These are phyloP conservation scores for Aspergillus pseudoviridinutans DNA, from an alignment of 2,329 filamentous ascomycete genomes.

Conservation along the genomic window DNA sequence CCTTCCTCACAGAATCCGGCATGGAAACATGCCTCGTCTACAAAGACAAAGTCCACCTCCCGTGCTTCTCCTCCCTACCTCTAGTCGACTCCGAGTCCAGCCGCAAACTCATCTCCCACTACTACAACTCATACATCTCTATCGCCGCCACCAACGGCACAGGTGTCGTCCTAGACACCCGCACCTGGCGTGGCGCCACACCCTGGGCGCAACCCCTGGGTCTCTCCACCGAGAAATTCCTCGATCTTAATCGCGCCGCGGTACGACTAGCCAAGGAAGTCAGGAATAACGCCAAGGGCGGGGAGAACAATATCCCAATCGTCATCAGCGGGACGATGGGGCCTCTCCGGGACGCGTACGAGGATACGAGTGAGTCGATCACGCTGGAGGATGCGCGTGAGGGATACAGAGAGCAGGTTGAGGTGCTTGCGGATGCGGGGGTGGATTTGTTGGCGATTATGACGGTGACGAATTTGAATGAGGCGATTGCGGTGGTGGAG, in stretches of 20 bases:
- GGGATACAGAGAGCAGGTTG: constrained; percentile 1
- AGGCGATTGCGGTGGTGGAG: constrained; percentile 5
- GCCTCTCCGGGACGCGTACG: constrained; percentile 4
- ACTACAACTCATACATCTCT: constrained; percentile 1
- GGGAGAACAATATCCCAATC: background rate
- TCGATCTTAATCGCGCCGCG: background rate
- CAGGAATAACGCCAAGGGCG: background rate
- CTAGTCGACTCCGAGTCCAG: background rate
- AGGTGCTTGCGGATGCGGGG: constrained; percentile 2
- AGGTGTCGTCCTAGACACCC: constrained; percentile 9
- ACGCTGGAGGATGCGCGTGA: background rate
- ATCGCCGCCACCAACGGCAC: constrained; percentile 4
- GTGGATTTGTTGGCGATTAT: constrained; percentile 4
- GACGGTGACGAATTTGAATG: constrained; percentile 5
- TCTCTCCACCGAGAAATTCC: background rate
- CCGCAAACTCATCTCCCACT: background rate
- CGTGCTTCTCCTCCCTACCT: background rate
- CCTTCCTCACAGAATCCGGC: constrained; percentile 10
- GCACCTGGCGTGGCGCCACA: constrained; percentile 9
- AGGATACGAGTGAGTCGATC: background rate
- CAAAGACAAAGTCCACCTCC: constrained; percentile 4
- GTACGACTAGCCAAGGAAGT: background rate
- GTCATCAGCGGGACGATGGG: constrained; percentile 4
- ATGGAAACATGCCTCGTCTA: constrained; percentile 8
- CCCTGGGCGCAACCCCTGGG: constrained; percentile 7